phyloP scores from a whole-genome alignment of 129 eudicot genomes.

The sunflower (Helianthus annuus) region HanXRQr2.0-SUNRISE NC_035440.2:23275775-23276274 shows the following conservation, averaged over 20 bases:
- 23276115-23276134: constrained; percentile 43
- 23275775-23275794: too few relatives aligned
- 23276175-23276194: constrained; percentile 81
- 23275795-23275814: too few relatives aligned
- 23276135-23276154: constrained; percentile 49
- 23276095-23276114: constrained; percentile 47
- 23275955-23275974: constrained; percentile 93
- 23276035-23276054: constrained; percentile 77
- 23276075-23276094: constrained; percentile 74
- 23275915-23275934: constrained; percentile 98
- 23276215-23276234: constrained; percentile 83
- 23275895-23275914: constrained; percentile 48
- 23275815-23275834: too few relatives aligned
- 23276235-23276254: constrained; percentile 65
- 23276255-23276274: constrained; percentile 4
- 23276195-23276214: constrained; percentile 75
- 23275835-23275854: too few relatives aligned
- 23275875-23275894: not conserved
- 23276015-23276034: constrained; percentile 88
- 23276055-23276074: constrained; percentile 88
- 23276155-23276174: constrained; percentile 44
- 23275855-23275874: too few relatives aligned
- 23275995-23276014: constrained; percentile 88
- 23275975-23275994: constrained; percentile 88
- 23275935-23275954: constrained; percentile 79